Evolutionary conservation across 345 rosid species (phyloP).

Genomic region (Eucalyptus polybractea): DNA sequence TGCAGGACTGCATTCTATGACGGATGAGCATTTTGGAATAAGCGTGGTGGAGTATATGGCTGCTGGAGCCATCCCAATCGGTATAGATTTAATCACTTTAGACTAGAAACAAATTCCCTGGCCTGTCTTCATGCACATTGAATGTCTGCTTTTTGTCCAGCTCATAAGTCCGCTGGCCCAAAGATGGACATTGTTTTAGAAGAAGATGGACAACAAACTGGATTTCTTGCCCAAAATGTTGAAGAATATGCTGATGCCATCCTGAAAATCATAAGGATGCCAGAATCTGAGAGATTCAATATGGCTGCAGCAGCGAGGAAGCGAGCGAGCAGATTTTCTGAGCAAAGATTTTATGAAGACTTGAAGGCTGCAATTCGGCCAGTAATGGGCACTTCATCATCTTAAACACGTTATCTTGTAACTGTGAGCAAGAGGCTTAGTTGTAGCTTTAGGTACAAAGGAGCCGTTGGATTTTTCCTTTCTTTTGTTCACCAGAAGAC

Average conservation of each 20-base stretch:
- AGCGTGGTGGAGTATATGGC: slow-evolving; percentile 92
- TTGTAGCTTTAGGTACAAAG: neutral
- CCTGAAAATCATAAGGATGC: slow-evolving; percentile 39
- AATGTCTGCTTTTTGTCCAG: slow-evolving; percentile 13
- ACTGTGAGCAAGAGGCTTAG: neutral
- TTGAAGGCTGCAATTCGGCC: slow-evolving; percentile 57
- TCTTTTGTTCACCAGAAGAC: neutral
- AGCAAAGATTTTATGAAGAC: slow-evolving; percentile 60
- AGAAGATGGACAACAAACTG: slow-evolving; percentile 74
- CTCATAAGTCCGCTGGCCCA: slow-evolving; percentile 92
- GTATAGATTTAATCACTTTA: slow-evolving; percentile 15
- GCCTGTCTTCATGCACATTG: neutral
- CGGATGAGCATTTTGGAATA: slow-evolving; percentile 88
- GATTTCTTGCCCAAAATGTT: slow-evolving; percentile 64
- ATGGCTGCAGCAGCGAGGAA: slow-evolving; percentile 73
- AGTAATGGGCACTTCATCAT: neutral
- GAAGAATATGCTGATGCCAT: slow-evolving; percentile 79
- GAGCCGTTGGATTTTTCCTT: neutral
- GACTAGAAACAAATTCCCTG: neutral
- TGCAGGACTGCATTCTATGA: slow-evolving; percentile 78
- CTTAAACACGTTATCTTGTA: neutral
- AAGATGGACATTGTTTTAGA: slow-evolving; percentile 89
- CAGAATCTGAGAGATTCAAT: slow-evolving; percentile 46
- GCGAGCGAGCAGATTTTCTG: slow-evolving; percentile 63
- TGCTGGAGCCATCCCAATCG: slow-evolving; percentile 94